A percentile compares a stretch with the other conserved stretches of the same genome.
phyloP scores from a whole-genome alignment of 2,329 filamentous ascomycete genomes.

The Magnaporthiopsis rhizophila region DNA sequence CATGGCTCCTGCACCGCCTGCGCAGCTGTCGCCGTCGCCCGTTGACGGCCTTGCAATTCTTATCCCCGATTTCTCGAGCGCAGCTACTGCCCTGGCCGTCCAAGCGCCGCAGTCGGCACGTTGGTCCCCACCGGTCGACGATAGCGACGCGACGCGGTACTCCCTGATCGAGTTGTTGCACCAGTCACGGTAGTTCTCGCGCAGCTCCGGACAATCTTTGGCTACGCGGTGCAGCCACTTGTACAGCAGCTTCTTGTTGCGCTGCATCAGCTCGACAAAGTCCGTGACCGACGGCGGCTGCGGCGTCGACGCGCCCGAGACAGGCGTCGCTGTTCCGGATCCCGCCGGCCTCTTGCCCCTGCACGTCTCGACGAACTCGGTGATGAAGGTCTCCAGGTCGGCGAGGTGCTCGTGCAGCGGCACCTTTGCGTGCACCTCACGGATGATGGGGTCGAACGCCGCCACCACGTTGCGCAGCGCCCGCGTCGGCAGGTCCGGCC shows the following conservation, averaged over 20 bases:
- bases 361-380: conserved; percentile 58
- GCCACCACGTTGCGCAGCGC: conserved; percentile 55
- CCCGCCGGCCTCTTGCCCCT: conserved; percentile 32
- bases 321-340: conserved; percentile 10
- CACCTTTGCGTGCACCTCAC: conserved; percentile 60
- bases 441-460: conserved; percentile 68
- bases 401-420: conserved; percentile 63
- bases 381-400: conserved; percentile 60
- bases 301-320: conserved; percentile 22
- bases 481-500: conserved; percentile 65
- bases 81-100: not conserved
- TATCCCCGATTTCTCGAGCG: not conserved
- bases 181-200: conserved; percentile 53
- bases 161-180: conserved; percentile 47
- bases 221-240: conserved; percentile 64
- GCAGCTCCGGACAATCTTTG: conserved; percentile 58
- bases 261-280: conserved; percentile 58
- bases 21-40: not conserved
- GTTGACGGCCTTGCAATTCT: not conserved
- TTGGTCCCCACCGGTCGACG: conserved; percentile 12
- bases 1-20: conserved; percentile 30
- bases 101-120: not conserved
- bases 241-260: conserved; percentile 56
- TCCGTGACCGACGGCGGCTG: conserved; percentile 58
- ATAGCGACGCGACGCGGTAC: conserved; percentile 34